Evolutionary conservation across 2,329 filamentous ascomycete genomes (phyloP), one percentile per base, ranked within the genome.

Genomic region (Fusarium sp.): DNA sequence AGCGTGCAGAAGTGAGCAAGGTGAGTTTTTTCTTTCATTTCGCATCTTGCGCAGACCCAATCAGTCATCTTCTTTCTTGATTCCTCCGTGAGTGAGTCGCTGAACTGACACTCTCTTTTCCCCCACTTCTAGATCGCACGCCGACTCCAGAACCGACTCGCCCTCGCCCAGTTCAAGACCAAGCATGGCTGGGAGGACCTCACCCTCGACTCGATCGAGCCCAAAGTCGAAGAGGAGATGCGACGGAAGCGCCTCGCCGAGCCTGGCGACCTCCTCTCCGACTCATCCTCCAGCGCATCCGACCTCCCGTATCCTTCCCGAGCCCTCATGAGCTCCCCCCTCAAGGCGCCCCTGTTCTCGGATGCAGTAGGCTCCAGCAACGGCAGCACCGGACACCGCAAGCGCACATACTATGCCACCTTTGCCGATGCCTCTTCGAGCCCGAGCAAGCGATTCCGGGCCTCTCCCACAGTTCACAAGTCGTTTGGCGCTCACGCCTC

Each of bases 91-190:
- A 53, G 42, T 36, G 29, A 64, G 44, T 17, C 9, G 40, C 11
- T 33, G 62, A 31, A 27, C 31, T 78, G 62, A 77, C 74, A 63
- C 35, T 40, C 33, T 36, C 40, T 42, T 63, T 42, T 63, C 59
- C 64, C 55, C 63, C 70, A 61, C 67, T 67, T 78, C 64, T 81
- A 98, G 96, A 97, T 99, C 86, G 96, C 95, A 78, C 90, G 96
- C 81, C 93, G 93, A 79, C 88, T 99, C 64, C 95, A 98, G 85
- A 95, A 97, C 86, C 94, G 96, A 73, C 91, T 99, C 69, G 96
- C 96, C 67, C 91, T 98, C 73, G 96, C 96, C 81, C 96, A 97
- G 83, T 96, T 98, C 89, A 98, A 98, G 86, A 95, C 96, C 76
- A 95, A 97, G 84, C 93, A 97, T 85, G 95, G 95, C 81, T 97